phyloP scores from a whole-genome alignment of 1,139 yeast genomes.

The Hanseniaspora uvarum region DNA sequence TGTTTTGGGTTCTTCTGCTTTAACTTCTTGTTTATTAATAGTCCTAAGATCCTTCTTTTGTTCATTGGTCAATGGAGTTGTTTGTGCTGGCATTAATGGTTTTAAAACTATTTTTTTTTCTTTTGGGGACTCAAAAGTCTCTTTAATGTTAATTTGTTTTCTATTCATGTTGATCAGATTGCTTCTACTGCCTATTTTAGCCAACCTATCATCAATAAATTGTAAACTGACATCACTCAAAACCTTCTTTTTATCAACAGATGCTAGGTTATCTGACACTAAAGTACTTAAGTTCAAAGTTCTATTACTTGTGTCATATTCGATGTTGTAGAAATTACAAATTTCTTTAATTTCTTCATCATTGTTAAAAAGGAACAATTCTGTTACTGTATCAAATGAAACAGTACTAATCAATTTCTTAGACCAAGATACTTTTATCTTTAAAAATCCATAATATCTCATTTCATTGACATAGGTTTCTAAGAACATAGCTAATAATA shows the following conservation, averaged over 20 bases:
- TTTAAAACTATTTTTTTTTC: neutral
- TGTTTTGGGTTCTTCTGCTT: neutral
- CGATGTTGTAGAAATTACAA: constrained; percentile 55
- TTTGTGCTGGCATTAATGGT: neutral
- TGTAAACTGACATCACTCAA: constrained; percentile 47
- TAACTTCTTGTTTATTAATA: constrained; percentile 8
- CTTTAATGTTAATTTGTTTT: constrained; percentile 24
- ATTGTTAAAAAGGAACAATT: constrained; percentile 57
- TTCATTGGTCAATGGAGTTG: neutral
- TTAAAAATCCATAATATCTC: constrained; percentile 54
- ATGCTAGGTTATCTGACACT: constrained; percentile 34
- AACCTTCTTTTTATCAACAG: constrained; percentile 38
- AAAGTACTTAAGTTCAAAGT: constrained; percentile 52
- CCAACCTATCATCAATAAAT: constrained; percentile 43
- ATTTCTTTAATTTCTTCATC: constrained; percentile 45
- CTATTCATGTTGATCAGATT: constrained; percentile 33
- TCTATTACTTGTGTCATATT: constrained; percentile 33
- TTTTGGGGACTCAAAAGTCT: neutral
- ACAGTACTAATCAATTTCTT: constrained; percentile 67
- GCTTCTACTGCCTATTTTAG: constrained; percentile 21
- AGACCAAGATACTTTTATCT: constrained; percentile 33
- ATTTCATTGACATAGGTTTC: constrained; percentile 77
- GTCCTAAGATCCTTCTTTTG: constrained; percentile 17
- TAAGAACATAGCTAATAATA: constrained; percentile 60
- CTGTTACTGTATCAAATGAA: constrained; percentile 39